Evolutionary conservation across 345 rosid genomes (phyloP), one percentile per base, ranked within the genome.

Genomic region (Dimocarpus longan): DNA sequence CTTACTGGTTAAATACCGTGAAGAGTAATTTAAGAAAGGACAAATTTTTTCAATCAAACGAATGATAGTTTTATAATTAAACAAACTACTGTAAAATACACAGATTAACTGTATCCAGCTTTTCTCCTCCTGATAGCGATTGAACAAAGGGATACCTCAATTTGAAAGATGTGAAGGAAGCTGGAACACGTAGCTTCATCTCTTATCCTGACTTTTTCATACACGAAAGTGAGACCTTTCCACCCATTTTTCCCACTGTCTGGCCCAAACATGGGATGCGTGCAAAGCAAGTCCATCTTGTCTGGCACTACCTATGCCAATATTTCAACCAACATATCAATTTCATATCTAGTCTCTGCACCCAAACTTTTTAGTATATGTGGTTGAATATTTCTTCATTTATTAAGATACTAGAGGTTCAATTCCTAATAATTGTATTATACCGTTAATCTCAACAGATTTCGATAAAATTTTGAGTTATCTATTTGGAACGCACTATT

Each of bases 211-310:
- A 91, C 93, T 80, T 70, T 88, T 8, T 91, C 91, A 3, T 77
- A 88, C 82, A 88, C 75, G 22, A 91, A 89, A 32, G 83, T 67
- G 7, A 91, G 89, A 73, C n/a, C 80, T 73, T 32, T 72, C 93
- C 94, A 91, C 18, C 89, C 85, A 63, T 84, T 56, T 73, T 81
- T 89, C 19, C 94, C 91, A 68, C 94, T 91, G 52, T 87, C 89
- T 7, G 90, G 94, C 3, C 94, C 94, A 63, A 91, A 91, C 93
- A 89, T 87, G 9, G 95, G 91, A 63, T 87, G 91, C 6, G 90
- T 86, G 54, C 95, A 91, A n/a, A 89, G 91, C 75, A 91, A 78
- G 75, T 89, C 90, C 46, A 88, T 76, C 6, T 82, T 81, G 37
- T 82, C 82, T 3, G 91, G 91, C 71, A 86, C 78, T 56, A 83